These are phyloP conservation scores for Panicum virgatum DNA, from an alignment of 202 grass and related monocot species.

Conservation along the genomic window DNA sequence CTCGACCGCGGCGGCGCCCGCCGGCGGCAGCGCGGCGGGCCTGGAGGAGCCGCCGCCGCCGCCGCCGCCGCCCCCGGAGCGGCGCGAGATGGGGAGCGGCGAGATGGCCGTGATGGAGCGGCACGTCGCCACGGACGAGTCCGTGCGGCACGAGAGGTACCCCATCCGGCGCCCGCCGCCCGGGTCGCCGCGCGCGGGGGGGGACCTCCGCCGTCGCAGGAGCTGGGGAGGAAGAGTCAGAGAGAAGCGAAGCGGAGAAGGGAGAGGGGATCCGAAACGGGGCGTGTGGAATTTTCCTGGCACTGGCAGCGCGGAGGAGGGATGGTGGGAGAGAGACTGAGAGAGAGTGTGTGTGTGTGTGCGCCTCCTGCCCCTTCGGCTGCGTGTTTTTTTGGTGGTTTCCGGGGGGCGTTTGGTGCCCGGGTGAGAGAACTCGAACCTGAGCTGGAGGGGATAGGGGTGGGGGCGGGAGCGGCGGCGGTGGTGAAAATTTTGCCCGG, in stretches of 20 bases:
- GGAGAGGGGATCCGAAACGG: slow-evolving; percentile 27
- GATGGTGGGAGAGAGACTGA: too few relatives aligned
- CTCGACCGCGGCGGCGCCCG: slow-evolving; percentile 45
- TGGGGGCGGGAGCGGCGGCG: too few relatives aligned
- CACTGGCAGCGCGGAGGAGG: too few relatives aligned
- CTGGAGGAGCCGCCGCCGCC: background rate
- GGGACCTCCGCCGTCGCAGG: background rate
- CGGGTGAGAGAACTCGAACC: too few relatives aligned
- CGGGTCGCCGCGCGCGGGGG: background rate
- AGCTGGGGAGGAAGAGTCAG: background rate
- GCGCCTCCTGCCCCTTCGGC: too few relatives aligned
- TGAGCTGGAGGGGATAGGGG: too few relatives aligned
- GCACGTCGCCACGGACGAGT: slow-evolving; percentile 84
- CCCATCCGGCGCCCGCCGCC: slow-evolving; percentile 49
- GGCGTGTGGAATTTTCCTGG: too few relatives aligned
- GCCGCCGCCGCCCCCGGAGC: background rate
- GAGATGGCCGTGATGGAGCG: slow-evolving; percentile 85
- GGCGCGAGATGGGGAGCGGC: slow-evolving; percentile 54
- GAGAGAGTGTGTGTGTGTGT: too few relatives aligned
- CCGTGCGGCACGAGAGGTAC: slow-evolving; percentile 92
- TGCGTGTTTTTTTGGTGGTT: background rate
- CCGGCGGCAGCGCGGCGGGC: background rate
- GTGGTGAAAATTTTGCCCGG: too few relatives aligned
- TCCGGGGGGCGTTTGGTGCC: too few relatives aligned
- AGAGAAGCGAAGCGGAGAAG: background rate